Evolutionary conservation across 1,284 basidiomycete species (phyloP).

Genomic region (Puccinia sorghi): DNA sequence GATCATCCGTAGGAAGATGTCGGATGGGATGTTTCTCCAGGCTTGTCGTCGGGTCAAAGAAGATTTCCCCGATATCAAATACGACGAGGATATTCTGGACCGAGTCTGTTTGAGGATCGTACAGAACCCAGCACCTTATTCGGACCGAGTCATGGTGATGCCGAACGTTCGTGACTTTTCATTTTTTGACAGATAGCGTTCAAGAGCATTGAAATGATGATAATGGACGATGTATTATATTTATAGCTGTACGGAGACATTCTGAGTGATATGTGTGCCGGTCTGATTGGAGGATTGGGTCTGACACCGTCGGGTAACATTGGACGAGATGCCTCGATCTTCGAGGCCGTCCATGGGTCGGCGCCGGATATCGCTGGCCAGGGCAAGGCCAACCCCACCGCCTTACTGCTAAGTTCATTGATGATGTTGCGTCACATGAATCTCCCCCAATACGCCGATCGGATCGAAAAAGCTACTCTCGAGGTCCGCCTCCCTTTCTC

Average conservation of each 20-base stretch:
- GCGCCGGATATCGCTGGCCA: constrained; percentile 64
- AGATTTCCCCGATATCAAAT: constrained; percentile 87
- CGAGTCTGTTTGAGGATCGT: constrained; percentile 93
- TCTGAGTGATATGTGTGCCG: constrained; percentile 98
- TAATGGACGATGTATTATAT: neutral
- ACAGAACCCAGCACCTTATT: constrained; percentile 88
- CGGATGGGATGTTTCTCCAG: constrained; percentile 98
- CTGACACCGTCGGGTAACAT: constrained; percentile 99
- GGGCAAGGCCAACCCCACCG: constrained; percentile 96
- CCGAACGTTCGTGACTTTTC: constrained; percentile 71
- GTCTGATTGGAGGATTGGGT: constrained; percentile 95
- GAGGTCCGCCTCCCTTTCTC: constrained; percentile 64
- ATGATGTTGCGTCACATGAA: constrained; percentile 97
- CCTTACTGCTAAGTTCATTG: constrained; percentile 85
- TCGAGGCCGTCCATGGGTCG: constrained; percentile 98
- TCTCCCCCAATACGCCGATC: constrained; percentile 77
- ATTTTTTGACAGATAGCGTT: neutral
- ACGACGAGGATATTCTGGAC: constrained; percentile 97
- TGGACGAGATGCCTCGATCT: constrained; percentile 96
- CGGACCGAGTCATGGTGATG: constrained; percentile 99
- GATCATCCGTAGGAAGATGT: constrained; percentile 74
- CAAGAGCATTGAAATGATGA: neutral
- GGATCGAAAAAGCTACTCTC: constrained; percentile 89
- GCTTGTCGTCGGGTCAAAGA: constrained; percentile 96
- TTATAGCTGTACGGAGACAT: constrained; percentile 69